Evolutionary conservation across 441 rosid genomes (phyloP).

Genomic region (Populus hybrid): DNA sequence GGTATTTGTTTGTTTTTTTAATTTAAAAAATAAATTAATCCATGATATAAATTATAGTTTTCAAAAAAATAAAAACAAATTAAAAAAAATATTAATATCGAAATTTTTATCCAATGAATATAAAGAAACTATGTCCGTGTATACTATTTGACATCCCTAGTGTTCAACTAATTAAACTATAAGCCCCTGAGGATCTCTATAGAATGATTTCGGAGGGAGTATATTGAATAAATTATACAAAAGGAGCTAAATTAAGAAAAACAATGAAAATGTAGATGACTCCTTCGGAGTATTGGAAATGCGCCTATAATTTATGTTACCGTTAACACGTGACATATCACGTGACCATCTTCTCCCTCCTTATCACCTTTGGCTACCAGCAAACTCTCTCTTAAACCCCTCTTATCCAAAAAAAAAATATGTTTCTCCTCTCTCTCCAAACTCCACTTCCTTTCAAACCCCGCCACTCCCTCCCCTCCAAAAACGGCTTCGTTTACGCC

Average conservation of each 20-base stretch:
- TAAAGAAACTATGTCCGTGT: no score
- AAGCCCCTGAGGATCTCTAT: not conserved
- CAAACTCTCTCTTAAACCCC: slow-evolving; percentile 10
- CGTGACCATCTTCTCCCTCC: slow-evolving; percentile 10
- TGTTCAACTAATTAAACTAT: no score
- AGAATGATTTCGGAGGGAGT: not conserved
- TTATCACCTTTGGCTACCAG: not conserved
- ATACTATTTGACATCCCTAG: no score
- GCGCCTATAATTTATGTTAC: not conserved
- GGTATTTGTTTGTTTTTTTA: no score
- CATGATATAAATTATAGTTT: no score
- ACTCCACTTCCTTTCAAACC: slow-evolving; percentile 30
- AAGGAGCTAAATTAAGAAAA: not conserved
- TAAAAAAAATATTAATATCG: no score
- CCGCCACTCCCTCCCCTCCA: slow-evolving; percentile 20
- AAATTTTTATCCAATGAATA: no score
- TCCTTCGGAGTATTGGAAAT: not conserved
- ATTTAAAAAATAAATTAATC: no score
- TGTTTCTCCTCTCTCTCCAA: slow-evolving; percentile 38
- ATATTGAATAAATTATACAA: not conserved
- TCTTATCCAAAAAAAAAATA: slow-evolving; percentile 49
- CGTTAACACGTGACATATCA: slow-evolving; percentile 9
- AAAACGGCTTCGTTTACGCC: slow-evolving; percentile 13
- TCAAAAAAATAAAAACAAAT: no score
- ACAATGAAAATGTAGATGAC: not conserved